phyloP scores from a whole-genome alignment of 345 rosid genomes.

The rapeseed (Brassica napus) region Da-Ae NC_063445.1:14219501-14220000 shows the following conservation, averaged over 20 bases:
- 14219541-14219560: conserved; percentile 60
- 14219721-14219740: conserved; percentile 72
- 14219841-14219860: conserved; percentile 64
- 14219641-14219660: conserved; percentile 97
- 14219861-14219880: conserved; percentile 86
- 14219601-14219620: conserved; percentile 85
- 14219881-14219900: conserved; percentile 95
- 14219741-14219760: not conserved
- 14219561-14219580: conserved; percentile 63
- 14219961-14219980: conserved; percentile 1
- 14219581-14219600: conserved; percentile 79
- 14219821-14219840: conserved; percentile 89
- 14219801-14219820: conserved; percentile 50
- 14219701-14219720: conserved; percentile 96
- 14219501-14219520: not conserved
- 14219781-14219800: not conserved
- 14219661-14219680: conserved; percentile 92
- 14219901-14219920: conserved; percentile 92
- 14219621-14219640: conserved; percentile 67
- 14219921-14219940: conserved; percentile 97
- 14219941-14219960: conserved; percentile 90
- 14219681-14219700: conserved; percentile 85
- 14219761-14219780: not conserved
- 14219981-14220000: not conserved
- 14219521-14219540: not conserved